Evolutionary conservation across 23 red algal genomes (phyloP).

Genomic region (Cyanidiococcus yangmingshanensis): DNA sequence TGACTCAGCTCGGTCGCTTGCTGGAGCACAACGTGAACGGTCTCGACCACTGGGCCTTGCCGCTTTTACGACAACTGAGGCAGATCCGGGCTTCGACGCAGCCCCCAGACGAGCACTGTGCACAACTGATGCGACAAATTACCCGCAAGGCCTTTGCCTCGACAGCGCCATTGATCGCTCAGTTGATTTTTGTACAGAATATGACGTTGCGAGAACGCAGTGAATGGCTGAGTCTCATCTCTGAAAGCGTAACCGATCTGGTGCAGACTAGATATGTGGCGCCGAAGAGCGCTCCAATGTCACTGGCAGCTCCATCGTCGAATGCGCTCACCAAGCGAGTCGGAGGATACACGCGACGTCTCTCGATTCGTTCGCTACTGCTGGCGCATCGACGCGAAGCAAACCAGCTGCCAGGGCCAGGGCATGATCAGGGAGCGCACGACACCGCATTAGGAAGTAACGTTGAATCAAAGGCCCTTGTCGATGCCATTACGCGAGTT

Average conservation of each 20-base stretch:
- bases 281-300: not conserved
- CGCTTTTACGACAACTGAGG: not conserved
- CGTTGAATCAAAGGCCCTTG: not conserved
- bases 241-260: not conserved
- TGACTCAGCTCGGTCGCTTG: not conserved
- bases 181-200: not conserved
- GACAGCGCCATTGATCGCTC: not conserved
- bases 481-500: not conserved
- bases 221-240: not conserved
- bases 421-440: not conserved
- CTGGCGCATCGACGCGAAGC: not conserved
- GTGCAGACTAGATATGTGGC: not conserved
- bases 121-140: not conserved
- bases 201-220: not conserved
- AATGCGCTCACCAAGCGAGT: not conserved
- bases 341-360: not conserved
- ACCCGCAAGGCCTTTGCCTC: not conserved
- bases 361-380: not conserved
- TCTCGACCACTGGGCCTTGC: not conserved
- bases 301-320: not conserved
- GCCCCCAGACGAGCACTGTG: not conserved
- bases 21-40: not conserved
- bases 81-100: not conserved
- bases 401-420: not conserved
- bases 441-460: not conserved